Evolutionary conservation across 2,329 filamentous ascomycete species (phyloP).

Genomic region (Talaromyces sp.): DNA sequence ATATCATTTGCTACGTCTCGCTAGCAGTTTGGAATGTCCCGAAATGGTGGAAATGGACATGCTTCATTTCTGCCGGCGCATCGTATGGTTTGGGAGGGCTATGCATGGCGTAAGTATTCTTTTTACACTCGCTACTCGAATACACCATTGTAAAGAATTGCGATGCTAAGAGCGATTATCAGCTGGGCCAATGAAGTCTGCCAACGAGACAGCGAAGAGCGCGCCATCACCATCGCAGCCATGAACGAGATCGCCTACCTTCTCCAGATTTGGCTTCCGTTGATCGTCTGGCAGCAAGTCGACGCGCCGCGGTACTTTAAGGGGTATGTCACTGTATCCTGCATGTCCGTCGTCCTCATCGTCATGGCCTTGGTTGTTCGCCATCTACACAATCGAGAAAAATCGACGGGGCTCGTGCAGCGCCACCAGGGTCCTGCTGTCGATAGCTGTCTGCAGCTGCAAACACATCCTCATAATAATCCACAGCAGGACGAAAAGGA

Average conservation of each 20-base stretch:
- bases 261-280: conserved; percentile 64
- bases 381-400: conserved; percentile 5
- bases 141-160: not conserved
- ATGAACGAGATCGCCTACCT: conserved; percentile 70
- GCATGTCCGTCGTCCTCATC: conserved; percentile 48
- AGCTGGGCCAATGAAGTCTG: conserved; percentile 54
- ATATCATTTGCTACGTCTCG: conserved; percentile 41
- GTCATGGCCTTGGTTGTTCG: conserved; percentile 45
- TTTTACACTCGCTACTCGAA: not conserved
- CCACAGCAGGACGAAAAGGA: not conserved
- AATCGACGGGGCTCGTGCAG: not conserved
- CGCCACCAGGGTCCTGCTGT: not conserved
- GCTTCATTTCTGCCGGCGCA: conserved; percentile 51
- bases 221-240: conserved; percentile 59
- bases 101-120: conserved; percentile 42
- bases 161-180: not conserved
- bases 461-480: not conserved
- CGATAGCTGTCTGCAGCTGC: conserved; percentile 7
- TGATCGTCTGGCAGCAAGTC: conserved; percentile 61
- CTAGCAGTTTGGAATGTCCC: conserved; percentile 49
- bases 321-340: conserved; percentile 54
- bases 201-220: conserved; percentile 56
- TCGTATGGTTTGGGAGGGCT: conserved; percentile 45
- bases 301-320: conserved; percentile 58
- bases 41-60: conserved; percentile 58